Conservation (phyloP, 75 land plant species). For the Azolla pinnata region DNA sequence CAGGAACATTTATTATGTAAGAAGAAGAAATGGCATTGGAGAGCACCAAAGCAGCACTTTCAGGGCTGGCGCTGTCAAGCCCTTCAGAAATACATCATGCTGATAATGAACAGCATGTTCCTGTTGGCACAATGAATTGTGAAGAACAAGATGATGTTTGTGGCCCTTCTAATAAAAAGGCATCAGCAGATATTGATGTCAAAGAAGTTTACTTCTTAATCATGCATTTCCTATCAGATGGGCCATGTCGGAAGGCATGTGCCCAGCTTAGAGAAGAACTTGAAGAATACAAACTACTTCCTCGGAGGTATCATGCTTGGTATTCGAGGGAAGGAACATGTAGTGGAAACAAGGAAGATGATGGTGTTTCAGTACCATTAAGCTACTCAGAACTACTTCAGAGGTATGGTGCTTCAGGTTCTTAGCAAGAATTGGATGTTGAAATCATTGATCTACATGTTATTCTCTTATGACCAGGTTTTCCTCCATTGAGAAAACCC, state of each 20-base stretch:
- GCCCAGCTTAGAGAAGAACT: constrained; percentile 74
- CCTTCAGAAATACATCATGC: not conserved
- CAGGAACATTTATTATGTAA: no score
- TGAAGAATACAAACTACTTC: constrained; percentile 71
- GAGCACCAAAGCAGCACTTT: not conserved
- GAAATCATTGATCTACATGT: not conserved
- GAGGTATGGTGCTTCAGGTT: constrained; percentile 33
- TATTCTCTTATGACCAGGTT: constrained; percentile 33
- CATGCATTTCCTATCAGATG: constrained; percentile 83
- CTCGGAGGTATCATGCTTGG: constrained; percentile 93
- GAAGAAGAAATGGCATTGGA: constrained; percentile 1
- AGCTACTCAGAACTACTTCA: constrained; percentile 50
- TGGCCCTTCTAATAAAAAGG: constrained; percentile 2
- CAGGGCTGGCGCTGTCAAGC: constrained; percentile 1
- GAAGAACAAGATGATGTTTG: not conserved
- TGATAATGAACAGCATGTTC: constrained; percentile 4
- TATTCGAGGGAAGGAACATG: constrained; percentile 54
- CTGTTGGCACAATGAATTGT: not conserved
- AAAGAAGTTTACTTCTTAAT: constrained; percentile 83
- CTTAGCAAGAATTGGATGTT: not conserved
- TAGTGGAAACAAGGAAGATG: constrained; percentile 64
- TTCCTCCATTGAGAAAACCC: constrained; percentile 61
- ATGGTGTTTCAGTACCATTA: constrained; percentile 74
- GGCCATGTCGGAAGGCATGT: constrained; percentile 73
- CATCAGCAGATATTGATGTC: constrained; percentile 56